Percentiles rank a stretch among this genome's conserved stretches.
Evolutionary conservation across 805 yeast species (phyloP).

Genomic region (Metschnikowia continentalis): DNA sequence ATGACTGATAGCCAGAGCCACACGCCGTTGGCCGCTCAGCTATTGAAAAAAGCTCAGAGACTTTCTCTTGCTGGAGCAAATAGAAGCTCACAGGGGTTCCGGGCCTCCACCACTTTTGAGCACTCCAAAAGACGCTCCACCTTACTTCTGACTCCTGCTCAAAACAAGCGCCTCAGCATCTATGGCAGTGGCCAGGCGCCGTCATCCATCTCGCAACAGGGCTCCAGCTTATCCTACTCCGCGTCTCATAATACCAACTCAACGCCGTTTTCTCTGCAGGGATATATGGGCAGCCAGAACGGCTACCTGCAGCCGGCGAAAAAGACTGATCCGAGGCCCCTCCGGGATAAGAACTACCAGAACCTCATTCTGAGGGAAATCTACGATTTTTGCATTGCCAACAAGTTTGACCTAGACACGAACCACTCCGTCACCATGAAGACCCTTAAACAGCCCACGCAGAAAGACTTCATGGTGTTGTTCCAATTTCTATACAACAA

Average conservation of each 20-base stretch:
- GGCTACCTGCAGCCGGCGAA: not conserved
- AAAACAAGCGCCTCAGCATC: slow-evolving; percentile 19
- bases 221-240: not conserved
- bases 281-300: slow-evolving; percentile 1
- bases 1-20: slow-evolving; percentile 11
- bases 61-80: slow-evolving; percentile 20
- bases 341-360: slow-evolving; percentile 70
- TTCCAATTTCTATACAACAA: slow-evolving; percentile 76
- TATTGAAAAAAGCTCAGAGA: slow-evolving; percentile 13
- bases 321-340: slow-evolving; percentile 63
- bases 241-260: slow-evolving; percentile 1
- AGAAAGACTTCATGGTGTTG: slow-evolving; percentile 72
- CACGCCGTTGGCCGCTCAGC: slow-evolving; percentile 15
- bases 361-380: slow-evolving; percentile 61
- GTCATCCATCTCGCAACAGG: slow-evolving; percentile 1
- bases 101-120: slow-evolving; percentile 18
- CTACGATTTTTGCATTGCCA: slow-evolving; percentile 54
- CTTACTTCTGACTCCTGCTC: slow-evolving; percentile 32
- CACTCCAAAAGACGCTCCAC: slow-evolving; percentile 26
- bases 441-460: slow-evolving; percentile 74
- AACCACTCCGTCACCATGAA: slow-evolving; percentile 63
- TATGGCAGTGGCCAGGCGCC: slow-evolving; percentile 3
- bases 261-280: slow-evolving; percentile 10
- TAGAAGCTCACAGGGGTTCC: slow-evolving; percentile 15
- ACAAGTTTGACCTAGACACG: slow-evolving; percentile 72